Conservation (phyloP, 2,329 filamentous ascomycete species). For the Cladosporium sp. region DNA sequence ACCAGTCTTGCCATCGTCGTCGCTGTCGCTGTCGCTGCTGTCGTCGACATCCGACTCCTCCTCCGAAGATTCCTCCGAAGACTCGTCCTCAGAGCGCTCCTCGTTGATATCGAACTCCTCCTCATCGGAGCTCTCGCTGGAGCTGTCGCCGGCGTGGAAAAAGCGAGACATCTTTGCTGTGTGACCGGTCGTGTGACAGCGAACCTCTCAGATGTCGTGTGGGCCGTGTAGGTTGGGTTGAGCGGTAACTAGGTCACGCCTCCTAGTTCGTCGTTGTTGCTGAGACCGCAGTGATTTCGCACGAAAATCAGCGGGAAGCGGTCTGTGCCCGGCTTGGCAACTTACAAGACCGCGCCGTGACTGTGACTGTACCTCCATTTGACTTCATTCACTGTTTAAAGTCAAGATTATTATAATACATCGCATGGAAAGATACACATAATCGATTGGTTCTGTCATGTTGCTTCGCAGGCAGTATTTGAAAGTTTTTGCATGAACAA, state of each 20-base stretch:
- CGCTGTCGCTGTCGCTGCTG: constrained; percentile 45
- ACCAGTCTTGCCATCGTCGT: constrained; percentile 60
- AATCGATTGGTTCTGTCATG: no score
- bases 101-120: constrained; percentile 86
- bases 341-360: no score
- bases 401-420: no score
- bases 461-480: no score
- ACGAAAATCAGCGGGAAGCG: background rate
- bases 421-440: no score
- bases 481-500: no score
- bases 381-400: no score
- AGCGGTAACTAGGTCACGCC: constrained; percentile 10
- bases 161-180: constrained; percentile 75
- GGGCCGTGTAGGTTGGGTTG: constrained; percentile 2
- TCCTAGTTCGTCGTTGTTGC: constrained; percentile 8
- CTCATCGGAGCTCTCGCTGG: constrained; percentile 87
- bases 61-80: constrained; percentile 53
- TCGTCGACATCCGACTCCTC: constrained; percentile 31
- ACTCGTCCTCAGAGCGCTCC: constrained; percentile 56
- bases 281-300: background rate
- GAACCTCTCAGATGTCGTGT: constrained; percentile 7
- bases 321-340: background rate
- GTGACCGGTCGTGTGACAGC: constrained; percentile 11
- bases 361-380: no score
- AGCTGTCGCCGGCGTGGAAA: constrained; percentile 94